Base-by-base conservation (phyloP, 1,139 yeast genomes). In the Hansenula sp. region DNA sequence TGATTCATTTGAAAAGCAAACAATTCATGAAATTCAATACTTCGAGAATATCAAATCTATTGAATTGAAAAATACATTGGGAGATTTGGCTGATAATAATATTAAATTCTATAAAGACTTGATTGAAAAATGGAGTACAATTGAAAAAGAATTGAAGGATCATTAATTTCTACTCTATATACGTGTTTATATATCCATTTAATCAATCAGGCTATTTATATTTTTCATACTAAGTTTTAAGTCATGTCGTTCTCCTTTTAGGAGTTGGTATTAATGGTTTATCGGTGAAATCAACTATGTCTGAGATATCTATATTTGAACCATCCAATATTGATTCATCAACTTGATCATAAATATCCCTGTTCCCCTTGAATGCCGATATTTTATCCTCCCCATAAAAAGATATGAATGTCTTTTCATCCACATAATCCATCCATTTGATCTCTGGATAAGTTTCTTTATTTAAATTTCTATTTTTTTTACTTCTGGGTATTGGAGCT, bases 401-500 rank as follows among this genome's bases (percentile, higher is more conserved):
- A 1, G 58, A 58, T 0, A 62, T 53, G 53, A 84, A 84, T 42
- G 74, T 74, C 0, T 66, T 67, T 41, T 65, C 58, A 2, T 71
- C 59, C 12, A 84, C 56, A 53, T 76, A 83, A 28, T 67, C 61
- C 1, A 62, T 54, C 68, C 80, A 79, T 25, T 71, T 67, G 28
- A 84, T 65, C 0, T 69, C 67, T 0, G 94, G 93, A 48, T 84
- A 84, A 25, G 74, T 79, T 40, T 79, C 75, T 24, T 72, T 71
- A 42, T 88, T 90, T 38, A 93, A 71, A n/a, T 74, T 79, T 46
- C 95, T 74, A 47, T 84, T 81, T 64, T 84, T 84, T 61, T 90
- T 90, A 25, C 76, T 68, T 54, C 86, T 79, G 1, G 96, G 94
- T 21, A 66, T 73, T 0, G 99, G 99, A 1, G 98, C 96, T 41